Evolutionary conservation across 495 filamentous ascomycete species (phyloP).

Genomic region (Neohortaea acidophila): DNA sequence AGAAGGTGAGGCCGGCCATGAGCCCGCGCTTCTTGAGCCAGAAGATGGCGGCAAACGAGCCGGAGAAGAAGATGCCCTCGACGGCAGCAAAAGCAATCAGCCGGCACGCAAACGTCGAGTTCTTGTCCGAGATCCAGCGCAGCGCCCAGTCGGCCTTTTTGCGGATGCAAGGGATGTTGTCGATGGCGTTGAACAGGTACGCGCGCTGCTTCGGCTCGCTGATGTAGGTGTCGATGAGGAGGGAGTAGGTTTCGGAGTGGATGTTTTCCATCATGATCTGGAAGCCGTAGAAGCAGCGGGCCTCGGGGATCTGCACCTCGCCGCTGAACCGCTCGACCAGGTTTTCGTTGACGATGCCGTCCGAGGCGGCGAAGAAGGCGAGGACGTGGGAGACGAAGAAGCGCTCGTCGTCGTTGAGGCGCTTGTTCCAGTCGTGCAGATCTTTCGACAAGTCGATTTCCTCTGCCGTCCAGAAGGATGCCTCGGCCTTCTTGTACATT

Average conservation of each 20-base stretch:
- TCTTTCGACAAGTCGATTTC: slow-evolving; percentile 99
- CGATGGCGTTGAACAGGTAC: slow-evolving; percentile 95
- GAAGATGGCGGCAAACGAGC: slow-evolving; percentile 98
- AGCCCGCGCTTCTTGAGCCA: slow-evolving; percentile 99
- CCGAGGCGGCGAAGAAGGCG: slow-evolving; percentile 98
- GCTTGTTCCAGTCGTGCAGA: slow-evolving; percentile 97
- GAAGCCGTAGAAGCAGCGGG: slow-evolving; percentile 99
- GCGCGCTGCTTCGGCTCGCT: slow-evolving; percentile 92
- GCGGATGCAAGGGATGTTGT: slow-evolving; percentile 91
- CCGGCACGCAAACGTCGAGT: slow-evolving; percentile 87
- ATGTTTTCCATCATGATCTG: slow-evolving; percentile 99
- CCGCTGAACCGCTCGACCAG: slow-evolving; percentile 93
- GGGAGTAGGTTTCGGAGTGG: slow-evolving; percentile 97
- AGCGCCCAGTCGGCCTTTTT: slow-evolving; percentile 98
- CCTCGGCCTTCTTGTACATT: slow-evolving; percentile 99
- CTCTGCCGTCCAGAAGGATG: slow-evolving; percentile 98
- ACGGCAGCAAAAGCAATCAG: slow-evolving; percentile 95
- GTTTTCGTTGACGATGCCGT: slow-evolving; percentile 99
- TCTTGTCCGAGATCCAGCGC: slow-evolving; percentile 79
- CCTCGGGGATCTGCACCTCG: slow-evolving; percentile 94
- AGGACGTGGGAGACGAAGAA: slow-evolving; percentile 98
- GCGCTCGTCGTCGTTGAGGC: slow-evolving; percentile 87
- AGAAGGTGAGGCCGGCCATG: slow-evolving; percentile 97
- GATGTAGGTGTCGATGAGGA: slow-evolving; percentile 99
- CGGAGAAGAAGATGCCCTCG: slow-evolving; percentile 98